These are phyloP conservation scores for Apophysomyces elegans DNA, from an alignment of 371 early-diverging fungal species.

Conservation along the genomic window DNA sequence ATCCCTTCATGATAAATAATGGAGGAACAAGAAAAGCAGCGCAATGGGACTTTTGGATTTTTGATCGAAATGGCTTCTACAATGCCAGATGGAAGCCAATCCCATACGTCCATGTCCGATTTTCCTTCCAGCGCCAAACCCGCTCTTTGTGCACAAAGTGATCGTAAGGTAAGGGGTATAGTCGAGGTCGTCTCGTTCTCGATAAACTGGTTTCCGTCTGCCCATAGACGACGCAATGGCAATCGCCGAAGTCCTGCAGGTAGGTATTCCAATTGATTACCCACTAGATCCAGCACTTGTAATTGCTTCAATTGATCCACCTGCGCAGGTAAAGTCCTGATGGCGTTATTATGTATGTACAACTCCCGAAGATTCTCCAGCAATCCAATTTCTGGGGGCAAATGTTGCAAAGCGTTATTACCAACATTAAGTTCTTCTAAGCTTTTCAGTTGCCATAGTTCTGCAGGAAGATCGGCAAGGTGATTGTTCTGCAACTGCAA, in stretches of 20 bases:
- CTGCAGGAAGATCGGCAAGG: slow-evolving; percentile 73
- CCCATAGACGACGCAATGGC: slow-evolving; percentile 33
- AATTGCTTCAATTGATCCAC: slow-evolving; percentile 46
- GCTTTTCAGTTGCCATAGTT: slow-evolving; percentile 68
- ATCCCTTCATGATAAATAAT: slow-evolving; percentile 20
- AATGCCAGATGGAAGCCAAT: slow-evolving; percentile 8
- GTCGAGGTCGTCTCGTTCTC: neutral
- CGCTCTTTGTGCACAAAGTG: slow-evolving; percentile 9
- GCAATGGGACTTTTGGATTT: slow-evolving; percentile 15
- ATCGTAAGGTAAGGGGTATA: slow-evolving; percentile 17
- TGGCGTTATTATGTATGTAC: slow-evolving; percentile 89
- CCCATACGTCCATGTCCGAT: neutral
- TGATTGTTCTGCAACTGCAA: slow-evolving; percentile 92
- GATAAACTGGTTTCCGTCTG: slow-evolving; percentile 50
- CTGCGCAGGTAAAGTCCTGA: slow-evolving; percentile 87
- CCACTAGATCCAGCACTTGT: slow-evolving; percentile 58
- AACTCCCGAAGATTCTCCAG: slow-evolving; percentile 83
- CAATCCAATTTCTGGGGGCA: slow-evolving; percentile 92
- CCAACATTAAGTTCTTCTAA: slow-evolving; percentile 83
- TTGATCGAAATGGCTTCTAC: slow-evolving; percentile 14
- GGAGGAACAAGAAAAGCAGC: slow-evolving; percentile 15
- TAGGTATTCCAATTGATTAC: slow-evolving; percentile 55
- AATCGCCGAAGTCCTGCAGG: slow-evolving; percentile 46
- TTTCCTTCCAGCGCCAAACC: slow-evolving; percentile 7
- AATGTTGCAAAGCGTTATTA: slow-evolving; percentile 80